Conservation (phyloP, 495 filamentous ascomycete genomes). For the Copromyces sp. region DNA sequence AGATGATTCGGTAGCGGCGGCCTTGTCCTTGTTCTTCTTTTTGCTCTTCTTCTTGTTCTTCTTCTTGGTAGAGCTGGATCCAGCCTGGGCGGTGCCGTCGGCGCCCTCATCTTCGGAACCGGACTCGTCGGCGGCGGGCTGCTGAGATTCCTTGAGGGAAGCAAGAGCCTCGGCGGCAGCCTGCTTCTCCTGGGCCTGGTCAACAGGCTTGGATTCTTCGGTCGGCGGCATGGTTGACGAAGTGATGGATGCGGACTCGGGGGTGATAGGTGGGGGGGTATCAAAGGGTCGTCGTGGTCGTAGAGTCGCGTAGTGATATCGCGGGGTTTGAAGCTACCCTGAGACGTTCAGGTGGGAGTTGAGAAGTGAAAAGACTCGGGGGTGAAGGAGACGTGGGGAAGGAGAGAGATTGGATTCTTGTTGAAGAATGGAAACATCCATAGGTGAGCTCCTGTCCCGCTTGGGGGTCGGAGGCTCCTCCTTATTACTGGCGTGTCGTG, state of each 20-base stretch:
- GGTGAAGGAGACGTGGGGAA: background rate
- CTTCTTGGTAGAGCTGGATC: slow-evolving; percentile 18
- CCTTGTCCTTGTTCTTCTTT: slow-evolving; percentile 42
- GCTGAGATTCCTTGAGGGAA: slow-evolving; percentile 4
- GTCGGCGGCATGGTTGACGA: slow-evolving; percentile 2
- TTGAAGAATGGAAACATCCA: background rate
- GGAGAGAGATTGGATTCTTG: background rate
- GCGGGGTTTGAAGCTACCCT: background rate
- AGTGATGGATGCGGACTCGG: background rate
- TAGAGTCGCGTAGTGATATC: background rate
- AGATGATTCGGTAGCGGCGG: slow-evolving; percentile 16
- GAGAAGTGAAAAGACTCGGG: background rate
- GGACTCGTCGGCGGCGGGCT: slow-evolving; percentile 27
- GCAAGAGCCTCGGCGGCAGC: slow-evolving; percentile 11
- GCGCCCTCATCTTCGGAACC: slow-evolving; percentile 20
- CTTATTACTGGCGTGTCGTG: background rate
- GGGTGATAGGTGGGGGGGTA: background rate
- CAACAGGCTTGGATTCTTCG: slow-evolving; percentile 39
- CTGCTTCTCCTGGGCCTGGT: slow-evolving; percentile 19
- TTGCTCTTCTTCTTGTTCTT: slow-evolving; percentile 42
- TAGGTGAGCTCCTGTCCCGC: background rate
- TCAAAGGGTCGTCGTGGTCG: background rate
- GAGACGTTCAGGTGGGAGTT: background rate
- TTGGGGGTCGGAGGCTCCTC: background rate
- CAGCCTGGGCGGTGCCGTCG: slow-evolving; percentile 11